These are phyloP conservation scores for Epichloe glyceriae DNA, from an alignment of 2,329 filamentous ascomycete species.

Conservation along the genomic window DNA sequence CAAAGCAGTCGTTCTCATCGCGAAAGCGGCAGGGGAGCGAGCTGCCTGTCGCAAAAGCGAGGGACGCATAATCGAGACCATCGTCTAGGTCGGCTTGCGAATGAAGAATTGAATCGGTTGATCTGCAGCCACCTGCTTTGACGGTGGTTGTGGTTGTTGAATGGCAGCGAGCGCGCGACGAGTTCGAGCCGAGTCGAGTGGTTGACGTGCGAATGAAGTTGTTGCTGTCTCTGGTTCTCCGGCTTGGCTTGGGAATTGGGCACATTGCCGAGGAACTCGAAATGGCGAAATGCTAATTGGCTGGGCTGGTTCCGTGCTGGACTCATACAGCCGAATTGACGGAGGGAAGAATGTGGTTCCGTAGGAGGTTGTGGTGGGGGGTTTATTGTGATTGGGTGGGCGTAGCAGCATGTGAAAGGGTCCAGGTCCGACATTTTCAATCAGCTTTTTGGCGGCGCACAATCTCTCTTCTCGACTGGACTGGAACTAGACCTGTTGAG, in stretches of 20 bases:
- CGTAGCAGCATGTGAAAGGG: constrained; percentile 13
- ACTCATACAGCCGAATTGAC: constrained; percentile 14
- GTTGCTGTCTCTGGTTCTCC: background rate
- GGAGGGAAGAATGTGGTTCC: constrained; percentile 18
- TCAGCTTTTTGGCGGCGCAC: background rate
- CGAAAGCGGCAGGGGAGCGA: constrained; percentile 19
- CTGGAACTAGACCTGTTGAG: background rate
- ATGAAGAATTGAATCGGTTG: background rate
- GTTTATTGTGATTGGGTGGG: constrained; percentile 16
- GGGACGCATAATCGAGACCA: constrained; percentile 45
- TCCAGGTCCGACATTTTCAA: background rate
- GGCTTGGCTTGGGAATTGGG: constrained; percentile 11
- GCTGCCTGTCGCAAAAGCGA: constrained; percentile 41
- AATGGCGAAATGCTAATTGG: constrained; percentile 34
- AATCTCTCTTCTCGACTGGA: background rate
- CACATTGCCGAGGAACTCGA: constrained; percentile 39
- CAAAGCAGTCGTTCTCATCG: constrained; percentile 61
- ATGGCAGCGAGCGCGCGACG: background rate
- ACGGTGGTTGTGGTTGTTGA: background rate
- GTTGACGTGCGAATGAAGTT: background rate
- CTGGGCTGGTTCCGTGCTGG: constrained; percentile 12
- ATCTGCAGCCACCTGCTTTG: background rate
- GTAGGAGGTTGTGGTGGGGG: background rate
- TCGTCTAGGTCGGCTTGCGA: constrained; percentile 13
- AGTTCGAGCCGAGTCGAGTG: background rate